Evolutionary conservation across 306 rosid genomes (phyloP).

Genomic region (Hippophae gyantsensis): DNA sequence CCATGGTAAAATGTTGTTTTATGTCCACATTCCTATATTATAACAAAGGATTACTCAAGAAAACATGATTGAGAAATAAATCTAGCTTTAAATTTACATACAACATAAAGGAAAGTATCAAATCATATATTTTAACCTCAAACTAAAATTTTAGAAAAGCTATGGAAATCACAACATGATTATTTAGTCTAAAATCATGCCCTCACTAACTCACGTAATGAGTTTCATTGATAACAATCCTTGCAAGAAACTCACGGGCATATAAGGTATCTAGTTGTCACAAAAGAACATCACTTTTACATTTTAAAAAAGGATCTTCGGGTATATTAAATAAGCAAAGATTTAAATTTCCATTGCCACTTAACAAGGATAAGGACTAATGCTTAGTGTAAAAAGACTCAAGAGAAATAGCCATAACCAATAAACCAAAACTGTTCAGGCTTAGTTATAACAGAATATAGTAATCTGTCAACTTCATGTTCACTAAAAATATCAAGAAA

Average conservation of each 20-base stretch:
- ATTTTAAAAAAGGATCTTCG: constrained; percentile 15
- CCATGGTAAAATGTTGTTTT: constrained; percentile 93
- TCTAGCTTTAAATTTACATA: no score
- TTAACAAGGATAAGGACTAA: background rate
- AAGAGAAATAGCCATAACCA: background rate
- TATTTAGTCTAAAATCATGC: constrained; percentile 48
- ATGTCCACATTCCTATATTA: constrained; percentile 83
- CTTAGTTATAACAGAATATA: no score
- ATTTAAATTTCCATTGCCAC: background rate
- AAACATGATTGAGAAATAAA: background rate
- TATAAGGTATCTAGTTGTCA: constrained; percentile 74
- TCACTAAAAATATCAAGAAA: background rate
- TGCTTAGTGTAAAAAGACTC: background rate
- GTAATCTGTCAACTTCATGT: background rate
- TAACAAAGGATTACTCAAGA: constrained; percentile 18
- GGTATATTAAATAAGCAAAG: background rate
- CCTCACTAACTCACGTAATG: no score
- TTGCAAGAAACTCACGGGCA: constrained; percentile 18
- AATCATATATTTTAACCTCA: no score
- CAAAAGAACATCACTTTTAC: constrained; percentile 84
- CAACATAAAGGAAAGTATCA: no score
- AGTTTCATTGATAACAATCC: no score
- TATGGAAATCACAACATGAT: constrained; percentile 55
- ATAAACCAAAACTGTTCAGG: background rate
- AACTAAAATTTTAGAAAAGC: constrained; percentile 11